phyloP scores from a whole-genome alignment of 345 rosid genomes.

The Corchorus olitorius region DNA sequence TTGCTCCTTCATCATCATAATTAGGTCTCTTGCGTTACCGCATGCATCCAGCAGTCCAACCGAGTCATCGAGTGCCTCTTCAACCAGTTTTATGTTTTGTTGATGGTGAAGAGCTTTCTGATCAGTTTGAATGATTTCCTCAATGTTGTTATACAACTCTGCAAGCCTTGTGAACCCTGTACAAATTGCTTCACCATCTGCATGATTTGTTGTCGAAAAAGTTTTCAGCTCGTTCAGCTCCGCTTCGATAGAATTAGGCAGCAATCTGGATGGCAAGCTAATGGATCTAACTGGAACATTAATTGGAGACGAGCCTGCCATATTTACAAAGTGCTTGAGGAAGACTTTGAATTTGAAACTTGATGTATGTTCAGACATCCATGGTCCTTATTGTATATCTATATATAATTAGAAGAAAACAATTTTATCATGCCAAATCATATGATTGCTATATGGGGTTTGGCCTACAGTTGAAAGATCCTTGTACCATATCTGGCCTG shows the following conservation, averaged over 20 bases:
- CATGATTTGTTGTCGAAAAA: conserved; percentile 5
- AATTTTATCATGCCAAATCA: conserved; percentile 20
- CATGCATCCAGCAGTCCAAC: conserved; percentile 46
- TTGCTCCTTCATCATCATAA: conserved; percentile 42
- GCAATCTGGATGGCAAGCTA: conserved; percentile 58
- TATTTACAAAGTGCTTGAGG: neutral
- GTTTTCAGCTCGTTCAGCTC: conserved; percentile 43
- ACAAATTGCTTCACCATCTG: conserved; percentile 26
- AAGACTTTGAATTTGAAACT: neutral
- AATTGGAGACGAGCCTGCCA: conserved; percentile 19
- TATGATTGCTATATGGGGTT: conserved; percentile 35
- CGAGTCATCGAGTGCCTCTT: conserved; percentile 43
- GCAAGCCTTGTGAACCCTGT: conserved; percentile 38
- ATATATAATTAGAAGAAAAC: conserved; percentile 23
- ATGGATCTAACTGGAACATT: conserved; percentile 47
- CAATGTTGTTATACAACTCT: conserved; percentile 36
- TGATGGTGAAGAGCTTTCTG: conserved; percentile 32
- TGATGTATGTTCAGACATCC: conserved; percentile 12
- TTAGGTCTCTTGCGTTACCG: conserved; percentile 37
- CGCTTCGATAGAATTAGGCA: conserved; percentile 41
- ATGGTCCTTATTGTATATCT: neutral
- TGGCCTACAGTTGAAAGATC: conserved; percentile 29
- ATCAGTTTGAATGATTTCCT: conserved; percentile 38
- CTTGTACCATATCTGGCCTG: conserved; percentile 32
- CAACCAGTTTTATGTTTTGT: conserved; percentile 27